Base-by-base conservation (phyloP, 1,284 basidiomycete genomes). In the Schizophyllum commune region DNA sequence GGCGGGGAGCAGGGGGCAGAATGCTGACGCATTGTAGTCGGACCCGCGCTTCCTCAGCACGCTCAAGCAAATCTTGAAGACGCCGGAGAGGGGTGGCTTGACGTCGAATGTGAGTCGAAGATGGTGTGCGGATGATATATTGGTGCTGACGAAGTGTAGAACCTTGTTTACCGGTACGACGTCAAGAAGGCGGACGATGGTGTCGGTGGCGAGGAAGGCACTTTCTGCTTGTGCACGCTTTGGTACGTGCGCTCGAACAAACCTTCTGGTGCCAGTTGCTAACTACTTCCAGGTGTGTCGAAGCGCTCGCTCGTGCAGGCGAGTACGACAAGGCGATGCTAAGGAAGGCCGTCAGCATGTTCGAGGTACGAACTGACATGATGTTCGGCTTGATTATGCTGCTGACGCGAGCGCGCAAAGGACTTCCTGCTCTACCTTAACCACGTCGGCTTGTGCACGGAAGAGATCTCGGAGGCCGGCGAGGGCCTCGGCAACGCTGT, bases 131-230 rank as follows among this genome's bases (percentile, higher is more conserved):
- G 19, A 39, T 11, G 33, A 56, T 19, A 15, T 51, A 57, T 21
- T 57, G 47, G 32, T 22, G 22, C 13, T 27, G 27, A 27, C 27
- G 27, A 5, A 27, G 2, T 27, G 5, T 63, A 88, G 85, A 84
- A 83, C 63, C 76, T 90, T 8, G 89, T 92, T 5, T 92, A 86
- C 68, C 84, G 91, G 1, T 94, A 93, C 69, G 92, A 96, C 69
- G 87, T 91, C 11, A 75, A 71, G 32, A 89, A 90, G 71, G 84
- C 91, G 0, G 87, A 92, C 62, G 95, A 96, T 69, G 95, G 94
- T 6, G 92, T 96, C 19, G 94, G 94, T 5, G 94, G 95, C 1
- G 92, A 94, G 65, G 94, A 95, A 73, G 94, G 94, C 7, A 91
- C 88, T 0, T 91, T 91, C 72, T 89, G 88, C 65, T 73, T 91